Percentiles rank a stretch among this genome's conserved stretches.
These are phyloP conservation scores for Annulohypoxylon moriforme DNA, from an alignment of 495 filamentous ascomycete genomes.

Conservation along the genomic window DNA sequence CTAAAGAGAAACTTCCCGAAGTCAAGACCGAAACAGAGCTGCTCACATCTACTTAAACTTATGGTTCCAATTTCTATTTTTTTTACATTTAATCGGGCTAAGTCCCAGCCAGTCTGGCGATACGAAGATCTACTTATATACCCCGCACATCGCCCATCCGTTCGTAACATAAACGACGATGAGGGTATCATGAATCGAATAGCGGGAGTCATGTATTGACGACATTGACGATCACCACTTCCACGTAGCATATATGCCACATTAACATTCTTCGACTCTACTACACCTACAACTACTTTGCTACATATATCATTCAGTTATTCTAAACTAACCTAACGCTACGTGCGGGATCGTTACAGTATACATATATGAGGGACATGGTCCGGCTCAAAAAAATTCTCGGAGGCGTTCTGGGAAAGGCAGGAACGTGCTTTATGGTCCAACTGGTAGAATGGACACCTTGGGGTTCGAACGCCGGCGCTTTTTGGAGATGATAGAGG, in stretches of 20 bases:
- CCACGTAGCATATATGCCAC: constrained; percentile 14
- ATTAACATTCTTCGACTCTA: constrained; percentile 6
- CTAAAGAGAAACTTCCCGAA: background rate
- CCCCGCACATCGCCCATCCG: background rate
- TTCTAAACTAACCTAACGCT: constrained; percentile 10
- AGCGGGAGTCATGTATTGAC: constrained; percentile 27
- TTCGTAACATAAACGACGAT: constrained; percentile 1
- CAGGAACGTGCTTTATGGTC: constrained; percentile 22
- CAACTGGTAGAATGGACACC: constrained; percentile 36
- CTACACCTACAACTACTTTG: constrained; percentile 11
- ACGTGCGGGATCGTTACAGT: constrained; percentile 28
- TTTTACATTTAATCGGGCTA: constrained; percentile 9
- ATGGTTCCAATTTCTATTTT: constrained; percentile 1
- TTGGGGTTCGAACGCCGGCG: constrained; percentile 16
- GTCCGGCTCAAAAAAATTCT: constrained; percentile 35
- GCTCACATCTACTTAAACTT: constrained; percentile 27
- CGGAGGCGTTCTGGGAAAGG: constrained; percentile 36
- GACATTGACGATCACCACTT: constrained; percentile 29
- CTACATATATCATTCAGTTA: constrained; percentile 33
- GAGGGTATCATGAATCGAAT: constrained; percentile 11
- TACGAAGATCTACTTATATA: constrained; percentile 3
- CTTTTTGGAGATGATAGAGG: constrained; percentile 25
- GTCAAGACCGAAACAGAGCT: constrained; percentile 4
- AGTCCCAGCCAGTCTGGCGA: constrained; percentile 1
- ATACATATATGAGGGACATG: constrained; percentile 32